A percentile compares a stretch with the other conserved stretches of the same genome.
Conservation (phyloP, 2,329 filamentous ascomycete species). For the Diaporthe citrichinensis region DNA sequence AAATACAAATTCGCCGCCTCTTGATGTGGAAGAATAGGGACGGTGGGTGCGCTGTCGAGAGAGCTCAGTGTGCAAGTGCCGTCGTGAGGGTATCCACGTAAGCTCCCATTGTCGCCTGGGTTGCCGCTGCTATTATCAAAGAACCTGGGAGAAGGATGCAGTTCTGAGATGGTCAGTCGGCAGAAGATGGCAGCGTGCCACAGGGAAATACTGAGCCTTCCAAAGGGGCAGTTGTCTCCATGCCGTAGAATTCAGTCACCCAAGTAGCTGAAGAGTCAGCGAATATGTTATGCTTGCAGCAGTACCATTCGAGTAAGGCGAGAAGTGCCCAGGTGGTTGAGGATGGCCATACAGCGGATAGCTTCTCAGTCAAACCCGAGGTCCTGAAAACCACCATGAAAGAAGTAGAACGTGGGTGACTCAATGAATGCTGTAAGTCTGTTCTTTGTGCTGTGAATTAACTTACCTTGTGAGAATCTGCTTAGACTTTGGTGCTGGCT, state of each 20-base stretch:
- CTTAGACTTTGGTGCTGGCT: neutral
- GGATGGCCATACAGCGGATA: too few species aligned
- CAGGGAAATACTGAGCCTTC: too few species aligned
- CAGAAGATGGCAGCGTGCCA: too few species aligned
- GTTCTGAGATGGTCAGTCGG: too few species aligned
- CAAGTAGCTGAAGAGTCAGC: neutral
- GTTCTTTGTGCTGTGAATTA: too few species aligned
- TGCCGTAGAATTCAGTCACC: neutral
- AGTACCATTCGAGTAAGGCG: neutral
- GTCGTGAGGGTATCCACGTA: neutral
- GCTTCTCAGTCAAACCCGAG: neutral
- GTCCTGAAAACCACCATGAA: neutral
- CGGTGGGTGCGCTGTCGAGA: neutral
- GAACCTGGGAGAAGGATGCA: too few species aligned
- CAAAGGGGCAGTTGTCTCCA: too few species aligned
- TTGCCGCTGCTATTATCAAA: too few species aligned
- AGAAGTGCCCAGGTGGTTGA: neutral
- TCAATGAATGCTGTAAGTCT: neutral
- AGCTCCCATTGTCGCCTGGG: too few species aligned
- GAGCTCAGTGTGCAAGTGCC: neutral
- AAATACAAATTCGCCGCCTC: neutral
- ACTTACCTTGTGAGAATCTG: neutral
- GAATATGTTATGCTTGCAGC: neutral
- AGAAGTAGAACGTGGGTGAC: neutral
- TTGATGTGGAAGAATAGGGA: neutral